Percentiles rank a stretch among this genome's conserved stretches.
phyloP scores from a whole-genome alignment of 768 basidiomycete genomes.

The Termitomyces sp. region DNA sequence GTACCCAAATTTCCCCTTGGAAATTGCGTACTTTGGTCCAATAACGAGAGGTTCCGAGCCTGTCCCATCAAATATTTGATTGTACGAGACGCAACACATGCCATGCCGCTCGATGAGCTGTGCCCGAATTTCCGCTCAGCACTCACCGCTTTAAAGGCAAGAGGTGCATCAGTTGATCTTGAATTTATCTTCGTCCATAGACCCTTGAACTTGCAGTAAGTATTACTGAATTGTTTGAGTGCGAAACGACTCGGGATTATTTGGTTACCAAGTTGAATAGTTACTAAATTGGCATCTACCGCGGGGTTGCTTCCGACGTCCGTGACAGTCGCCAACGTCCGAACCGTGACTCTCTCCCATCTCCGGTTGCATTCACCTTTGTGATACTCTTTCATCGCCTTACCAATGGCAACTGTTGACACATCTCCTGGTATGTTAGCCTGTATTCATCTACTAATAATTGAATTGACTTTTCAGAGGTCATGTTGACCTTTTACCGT shows the following conservation, averaged over 20 bases:
- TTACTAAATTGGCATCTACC: no score
- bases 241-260: neutral
- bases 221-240: no score
- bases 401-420: constrained; percentile 10
- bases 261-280: no score
- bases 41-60: neutral
- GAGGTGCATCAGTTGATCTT: neutral
- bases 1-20: no score
- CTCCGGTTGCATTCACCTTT: neutral
- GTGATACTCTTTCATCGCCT: neutral
- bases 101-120: no score
- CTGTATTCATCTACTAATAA: neutral
- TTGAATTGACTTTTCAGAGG: constrained; percentile 26
- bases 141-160: neutral
- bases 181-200: neutral
- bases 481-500: constrained; percentile 73
- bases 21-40: no score
- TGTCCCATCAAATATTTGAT: neutral
- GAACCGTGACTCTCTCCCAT: neutral
- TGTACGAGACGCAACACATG: no score
- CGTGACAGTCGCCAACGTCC: neutral
- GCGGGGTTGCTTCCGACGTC: neutral
- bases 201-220: neutral
- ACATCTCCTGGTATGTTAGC: constrained; percentile 16
- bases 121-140: neutral